phyloP scores from a whole-genome alignment of 331 rosid genomes.

The Malus hybrid region DNA sequence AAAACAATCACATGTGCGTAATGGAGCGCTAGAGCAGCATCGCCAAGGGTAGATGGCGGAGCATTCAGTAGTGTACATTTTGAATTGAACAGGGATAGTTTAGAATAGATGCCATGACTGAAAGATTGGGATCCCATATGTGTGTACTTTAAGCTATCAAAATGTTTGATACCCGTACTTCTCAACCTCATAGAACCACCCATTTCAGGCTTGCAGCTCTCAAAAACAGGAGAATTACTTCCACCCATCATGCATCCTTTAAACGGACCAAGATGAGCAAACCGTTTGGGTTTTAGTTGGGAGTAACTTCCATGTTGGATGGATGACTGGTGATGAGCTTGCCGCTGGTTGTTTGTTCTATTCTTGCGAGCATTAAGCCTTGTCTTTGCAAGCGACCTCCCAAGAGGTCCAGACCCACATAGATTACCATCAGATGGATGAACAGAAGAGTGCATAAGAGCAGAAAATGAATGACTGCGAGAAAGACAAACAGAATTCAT shows the following conservation, averaged over 20 bases:
- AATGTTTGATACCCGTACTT: conserved; percentile 16
- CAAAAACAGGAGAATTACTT: conserved; percentile 40
- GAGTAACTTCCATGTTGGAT: conserved; percentile 24
- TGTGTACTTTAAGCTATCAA: conserved; percentile 19
- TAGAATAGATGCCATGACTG: conserved; percentile 38
- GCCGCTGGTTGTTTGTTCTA: conserved; percentile 28
- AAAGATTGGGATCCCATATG: conserved; percentile 31
- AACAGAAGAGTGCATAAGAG: conserved; percentile 33
- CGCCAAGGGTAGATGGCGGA: conserved; percentile 59
- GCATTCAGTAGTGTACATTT: conserved; percentile 31
- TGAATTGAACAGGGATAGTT: conserved; percentile 33
- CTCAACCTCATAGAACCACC: conserved; percentile 71
- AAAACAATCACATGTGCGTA: conserved; percentile 62
- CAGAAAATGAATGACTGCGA: conserved; percentile 62
- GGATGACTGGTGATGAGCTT: conserved; percentile 21
- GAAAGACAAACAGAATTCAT: conserved; percentile 30
- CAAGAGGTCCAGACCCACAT: conserved; percentile 29
- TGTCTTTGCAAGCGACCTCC: conserved; percentile 23
- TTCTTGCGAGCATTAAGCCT: conserved; percentile 17
- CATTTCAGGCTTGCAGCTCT: conserved; percentile 33
- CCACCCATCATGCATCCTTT: conserved; percentile 50
- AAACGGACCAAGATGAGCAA: conserved; percentile 43
- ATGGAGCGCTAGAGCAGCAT: conserved; percentile 60
- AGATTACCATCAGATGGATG: conserved; percentile 45
- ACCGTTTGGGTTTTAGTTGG: conserved; percentile 31